A percentile compares a stretch with the other conserved stretches of the same genome.
Conservation (phyloP, 208 protist genomes). For the Trypanosoma brucei region DNA sequence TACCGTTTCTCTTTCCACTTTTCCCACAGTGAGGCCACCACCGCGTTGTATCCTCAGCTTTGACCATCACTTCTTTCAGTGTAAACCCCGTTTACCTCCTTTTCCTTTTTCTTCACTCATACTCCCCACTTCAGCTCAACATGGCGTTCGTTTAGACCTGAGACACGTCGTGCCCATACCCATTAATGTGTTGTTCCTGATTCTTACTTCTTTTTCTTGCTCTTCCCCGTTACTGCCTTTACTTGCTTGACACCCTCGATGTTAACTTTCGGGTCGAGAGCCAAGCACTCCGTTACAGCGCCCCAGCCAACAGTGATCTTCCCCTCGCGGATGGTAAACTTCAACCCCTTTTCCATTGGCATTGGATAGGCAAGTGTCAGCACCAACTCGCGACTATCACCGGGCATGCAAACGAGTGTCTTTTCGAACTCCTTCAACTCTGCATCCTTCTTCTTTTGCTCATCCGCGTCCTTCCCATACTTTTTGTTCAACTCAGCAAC, state of each 20-base stretch:
- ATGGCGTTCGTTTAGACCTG: neutral
- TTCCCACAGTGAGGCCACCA: too few species aligned
- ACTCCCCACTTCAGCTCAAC: too few species aligned
- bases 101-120: too few species aligned
- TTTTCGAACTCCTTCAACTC: slow-evolving; percentile 81
- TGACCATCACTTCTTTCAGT: too few species aligned
- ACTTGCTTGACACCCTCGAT: slow-evolving; percentile 65
- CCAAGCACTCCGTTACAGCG: slow-evolving; percentile 93
- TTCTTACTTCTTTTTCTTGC: slow-evolving; percentile 30
- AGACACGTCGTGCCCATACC: neutral
- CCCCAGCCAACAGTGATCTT: slow-evolving; percentile 98
- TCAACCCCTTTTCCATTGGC: slow-evolving; percentile 92
- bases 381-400: slow-evolving; percentile 94
- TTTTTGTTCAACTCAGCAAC: slow-evolving; percentile 76
- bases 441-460: slow-evolving; percentile 76
- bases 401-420: slow-evolving; percentile 97
- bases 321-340: slow-evolving; percentile 98
- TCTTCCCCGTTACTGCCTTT: slow-evolving; percentile 22
- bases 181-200: slow-evolving; percentile 3
- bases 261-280: slow-evolving; percentile 82
- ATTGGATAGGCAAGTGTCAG: slow-evolving; percentile 93
- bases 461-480: slow-evolving; percentile 72
- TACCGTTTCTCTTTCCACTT: too few species aligned
- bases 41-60: too few species aligned
- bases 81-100: too few species aligned